Evolutionary conservation across 2,329 filamentous ascomycete genomes (phyloP), one percentile per base, ranked within the genome.

Genomic region (Aspergillus sp.): DNA sequence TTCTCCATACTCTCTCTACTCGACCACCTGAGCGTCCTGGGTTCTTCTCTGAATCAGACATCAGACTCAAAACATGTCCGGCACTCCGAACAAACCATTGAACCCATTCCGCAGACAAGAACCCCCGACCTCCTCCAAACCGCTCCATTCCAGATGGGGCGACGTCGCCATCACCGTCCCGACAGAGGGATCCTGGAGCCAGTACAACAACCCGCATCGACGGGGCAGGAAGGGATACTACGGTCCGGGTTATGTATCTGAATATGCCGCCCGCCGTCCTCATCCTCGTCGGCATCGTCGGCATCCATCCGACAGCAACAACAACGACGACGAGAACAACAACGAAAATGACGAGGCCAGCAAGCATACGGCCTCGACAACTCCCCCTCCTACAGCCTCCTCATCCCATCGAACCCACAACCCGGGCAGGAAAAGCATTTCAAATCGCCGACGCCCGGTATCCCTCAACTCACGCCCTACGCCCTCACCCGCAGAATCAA

Each of bases 121-220:
- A 14, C 25, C 37, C 25, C n/a, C n/a, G n/a, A n/a, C n/a, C n/a
- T n/a, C n/a, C n/a, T 26, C 40, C 5, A 52, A 47, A 22, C 49
- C 47, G 5, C 49, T 59, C 8, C 57, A 63, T 34, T 39, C 59
- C 31, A 47, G 60, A 35, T 62, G 58, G 57, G 60, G 60, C 3
- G 60, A 63, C 34, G 48, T 52, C 22, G 33, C 44, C 15, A 63
- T 62, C 22, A 54, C 55, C 2, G 53, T 53, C 20, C 60, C 58
- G 4, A 55, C 57, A 15, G 52, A 56, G 22, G 57, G 57, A 3
- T 55, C 58, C 24, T 61, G 58, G 58, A 60, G 51, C 15, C 56
- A 59, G 33, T 48, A 49, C 27, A 39, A 56, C 5, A 49, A 51
- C 30, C 47, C 49, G 14, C 48, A 51, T 37, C 41, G 42, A n/a